A percentile compares a stretch with the other conserved stretches of the same genome.
Conservation (phyloP, 2,329 filamentous ascomycete genomes). For the Verticillium albo-atrum region DNA sequence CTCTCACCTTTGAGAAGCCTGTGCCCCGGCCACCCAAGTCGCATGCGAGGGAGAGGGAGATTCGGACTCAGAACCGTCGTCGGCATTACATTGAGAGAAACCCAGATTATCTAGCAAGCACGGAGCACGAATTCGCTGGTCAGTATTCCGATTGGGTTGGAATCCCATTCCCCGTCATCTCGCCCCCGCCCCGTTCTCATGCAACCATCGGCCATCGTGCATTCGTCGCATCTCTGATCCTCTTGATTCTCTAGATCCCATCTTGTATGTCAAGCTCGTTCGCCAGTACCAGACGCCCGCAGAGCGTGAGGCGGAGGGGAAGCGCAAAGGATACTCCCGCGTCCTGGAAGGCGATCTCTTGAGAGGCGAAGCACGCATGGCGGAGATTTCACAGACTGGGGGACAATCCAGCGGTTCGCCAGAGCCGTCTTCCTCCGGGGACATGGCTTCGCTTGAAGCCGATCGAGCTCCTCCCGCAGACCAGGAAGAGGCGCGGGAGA, state of each 20-base stretch:
- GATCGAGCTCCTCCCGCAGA: constrained; percentile 39
- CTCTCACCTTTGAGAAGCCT: constrained; percentile 27
- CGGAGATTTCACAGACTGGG: constrained; percentile 30
- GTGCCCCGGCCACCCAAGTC: constrained; percentile 40
- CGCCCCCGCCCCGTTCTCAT: background rate
- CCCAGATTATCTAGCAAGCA: constrained; percentile 62
- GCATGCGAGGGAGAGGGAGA: constrained; percentile 34
- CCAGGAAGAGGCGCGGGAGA: constrained; percentile 61
- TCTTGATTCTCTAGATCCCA: constrained; percentile 51
- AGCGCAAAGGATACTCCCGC: constrained; percentile 71
- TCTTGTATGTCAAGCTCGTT: constrained; percentile 78
- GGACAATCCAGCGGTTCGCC: background rate
- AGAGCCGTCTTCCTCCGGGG: background rate
- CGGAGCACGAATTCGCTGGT: constrained; percentile 54
- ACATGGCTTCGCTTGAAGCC: constrained; percentile 1
- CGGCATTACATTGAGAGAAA: constrained; percentile 71
- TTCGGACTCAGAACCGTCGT: constrained; percentile 69
- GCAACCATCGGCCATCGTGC: background rate
- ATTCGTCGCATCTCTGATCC: background rate
- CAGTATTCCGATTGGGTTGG: constrained; percentile 8
- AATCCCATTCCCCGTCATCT: background rate
- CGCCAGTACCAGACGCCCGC: constrained; percentile 68
- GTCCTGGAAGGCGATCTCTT: constrained; percentile 73
- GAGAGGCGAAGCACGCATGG: constrained; percentile 72
- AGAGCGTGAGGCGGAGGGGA: constrained; percentile 71